Evolutionary conservation across 306 rosid species (phyloP).

Genomic region (Crotalaria pallida): DNA sequence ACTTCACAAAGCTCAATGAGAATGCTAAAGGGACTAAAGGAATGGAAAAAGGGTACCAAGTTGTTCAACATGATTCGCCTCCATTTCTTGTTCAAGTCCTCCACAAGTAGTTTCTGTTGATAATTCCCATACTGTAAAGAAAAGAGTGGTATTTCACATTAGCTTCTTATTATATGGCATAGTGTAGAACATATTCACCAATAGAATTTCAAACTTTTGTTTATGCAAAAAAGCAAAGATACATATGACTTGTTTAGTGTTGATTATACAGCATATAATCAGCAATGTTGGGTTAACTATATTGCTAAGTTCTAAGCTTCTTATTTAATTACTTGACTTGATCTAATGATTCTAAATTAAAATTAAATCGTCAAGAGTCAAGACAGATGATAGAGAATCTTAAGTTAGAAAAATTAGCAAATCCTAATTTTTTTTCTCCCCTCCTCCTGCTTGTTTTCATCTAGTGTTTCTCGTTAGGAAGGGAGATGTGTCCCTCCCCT

Average conservation of each 20-base stretch:
- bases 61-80: conserved; percentile 53
- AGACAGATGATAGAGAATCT: neutral
- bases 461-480: too few species aligned
- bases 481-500: too few species aligned
- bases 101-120: conserved; percentile 55
- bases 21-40: conserved; percentile 3
- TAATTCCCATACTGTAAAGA: conserved; percentile 62
- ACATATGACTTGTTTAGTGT: neutral
- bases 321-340: neutral
- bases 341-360: neutral
- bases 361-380: neutral
- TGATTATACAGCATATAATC: neutral
- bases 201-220: neutral
- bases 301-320: neutral
- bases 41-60: conserved; percentile 43
- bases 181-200: neutral
- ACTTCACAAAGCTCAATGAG: conserved; percentile 3
- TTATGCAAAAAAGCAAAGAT: neutral
- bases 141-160: conserved; percentile 16
- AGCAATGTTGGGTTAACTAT: neutral
- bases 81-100: conserved; percentile 85
- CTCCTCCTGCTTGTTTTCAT: too few species aligned
- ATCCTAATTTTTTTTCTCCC: too few species aligned
- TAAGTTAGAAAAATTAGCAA: neutral
- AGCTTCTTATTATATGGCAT: neutral